phyloP scores from a whole-genome alignment of 306 rosid species.

The Datisca glomerata region DNA sequence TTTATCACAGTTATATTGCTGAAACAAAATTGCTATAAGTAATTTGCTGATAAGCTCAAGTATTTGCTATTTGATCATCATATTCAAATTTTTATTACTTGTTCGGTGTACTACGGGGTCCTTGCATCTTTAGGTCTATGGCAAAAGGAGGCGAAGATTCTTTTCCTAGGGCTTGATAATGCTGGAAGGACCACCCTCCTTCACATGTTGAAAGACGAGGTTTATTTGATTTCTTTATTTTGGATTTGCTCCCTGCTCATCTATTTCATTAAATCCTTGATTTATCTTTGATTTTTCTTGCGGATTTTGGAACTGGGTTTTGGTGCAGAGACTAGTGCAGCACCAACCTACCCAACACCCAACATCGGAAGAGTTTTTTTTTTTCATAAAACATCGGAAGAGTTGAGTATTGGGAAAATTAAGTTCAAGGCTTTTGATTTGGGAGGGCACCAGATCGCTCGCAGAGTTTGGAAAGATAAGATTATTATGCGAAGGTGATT shows the following conservation, averaged over 20 bases:
- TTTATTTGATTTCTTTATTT: slow-evolving; percentile 2
- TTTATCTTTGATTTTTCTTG: neutral
- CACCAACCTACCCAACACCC: too few relatives aligned
- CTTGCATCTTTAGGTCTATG: slow-evolving; percentile 82
- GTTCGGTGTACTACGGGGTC: slow-evolving; percentile 79
- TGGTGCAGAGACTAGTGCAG: slow-evolving; percentile 65
- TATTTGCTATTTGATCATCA: too few relatives aligned
- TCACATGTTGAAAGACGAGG: slow-evolving; percentile 99
- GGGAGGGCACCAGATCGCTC: slow-evolving; percentile 88
- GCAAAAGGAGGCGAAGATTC: too few relatives aligned
- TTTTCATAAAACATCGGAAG: slow-evolving; percentile 95
- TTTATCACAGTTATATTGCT: too few relatives aligned
- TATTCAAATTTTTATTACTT: too few relatives aligned
- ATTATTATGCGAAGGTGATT: too few relatives aligned
- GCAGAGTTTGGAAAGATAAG: too few relatives aligned
- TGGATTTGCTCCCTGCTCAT: neutral
- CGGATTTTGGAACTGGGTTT: neutral
- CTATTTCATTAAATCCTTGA: neutral
- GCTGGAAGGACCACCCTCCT: too few relatives aligned
- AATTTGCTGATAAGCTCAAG: too few relatives aligned
- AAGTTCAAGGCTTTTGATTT: slow-evolving; percentile 92
- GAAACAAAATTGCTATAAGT: too few relatives aligned
- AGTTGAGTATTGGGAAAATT: slow-evolving; percentile 81
- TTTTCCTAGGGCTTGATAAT: slow-evolving; percentile 84
- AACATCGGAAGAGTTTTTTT: too few relatives aligned